A percentile compares a stretch with the other conserved stretches of the same genome.
Evolutionary conservation across 2,329 filamentous ascomycete genomes (phyloP).

Genomic region (Chaetoscypha palmicola): DNA sequence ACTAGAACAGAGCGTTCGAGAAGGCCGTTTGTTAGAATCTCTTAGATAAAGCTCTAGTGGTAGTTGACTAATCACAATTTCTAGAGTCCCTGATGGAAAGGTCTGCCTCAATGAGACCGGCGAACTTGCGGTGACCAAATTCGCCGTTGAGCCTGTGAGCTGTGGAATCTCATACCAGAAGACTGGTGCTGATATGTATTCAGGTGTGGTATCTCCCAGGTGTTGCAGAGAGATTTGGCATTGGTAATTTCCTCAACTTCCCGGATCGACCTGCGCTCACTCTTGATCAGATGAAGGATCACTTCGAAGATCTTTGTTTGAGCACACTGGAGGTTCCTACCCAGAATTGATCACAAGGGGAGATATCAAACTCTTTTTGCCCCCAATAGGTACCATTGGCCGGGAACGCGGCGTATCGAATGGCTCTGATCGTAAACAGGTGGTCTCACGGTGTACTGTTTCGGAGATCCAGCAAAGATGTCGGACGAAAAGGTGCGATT

Average conservation of each 20-base stretch:
- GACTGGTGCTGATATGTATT: constrained; percentile 49
- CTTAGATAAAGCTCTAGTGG: not conserved
- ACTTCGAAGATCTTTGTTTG: constrained; percentile 80
- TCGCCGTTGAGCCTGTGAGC: constrained; percentile 85
- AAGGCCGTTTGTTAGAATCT: constrained; percentile 57
- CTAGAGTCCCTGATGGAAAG: constrained; percentile 60
- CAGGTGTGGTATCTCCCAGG: constrained; percentile 76
- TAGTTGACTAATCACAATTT: constrained; percentile 10
- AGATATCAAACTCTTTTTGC: constrained; percentile 92
- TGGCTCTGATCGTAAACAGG: constrained; percentile 17
- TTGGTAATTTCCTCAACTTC: constrained; percentile 34
- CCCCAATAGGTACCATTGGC: constrained; percentile 85
- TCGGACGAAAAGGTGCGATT: constrained; percentile 75
- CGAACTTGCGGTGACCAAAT: constrained; percentile 90
- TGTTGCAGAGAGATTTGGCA: constrained; percentile 87
- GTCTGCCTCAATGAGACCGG: constrained; percentile 79
- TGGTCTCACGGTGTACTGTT: constrained; percentile 92
- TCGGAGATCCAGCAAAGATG: constrained; percentile 91
- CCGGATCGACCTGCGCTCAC: constrained; percentile 47
- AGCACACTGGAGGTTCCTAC: constrained; percentile 92
- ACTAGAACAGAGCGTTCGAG: constrained; percentile 77
- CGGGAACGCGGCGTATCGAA: constrained; percentile 58
- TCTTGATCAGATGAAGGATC: constrained; percentile 79
- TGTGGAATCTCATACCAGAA: constrained; percentile 31
- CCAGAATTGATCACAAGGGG: constrained; percentile 91